These are phyloP conservation scores for Podaxis pistillaris DNA, from an alignment of 768 basidiomycete genomes.

Conservation along the genomic window DNA sequence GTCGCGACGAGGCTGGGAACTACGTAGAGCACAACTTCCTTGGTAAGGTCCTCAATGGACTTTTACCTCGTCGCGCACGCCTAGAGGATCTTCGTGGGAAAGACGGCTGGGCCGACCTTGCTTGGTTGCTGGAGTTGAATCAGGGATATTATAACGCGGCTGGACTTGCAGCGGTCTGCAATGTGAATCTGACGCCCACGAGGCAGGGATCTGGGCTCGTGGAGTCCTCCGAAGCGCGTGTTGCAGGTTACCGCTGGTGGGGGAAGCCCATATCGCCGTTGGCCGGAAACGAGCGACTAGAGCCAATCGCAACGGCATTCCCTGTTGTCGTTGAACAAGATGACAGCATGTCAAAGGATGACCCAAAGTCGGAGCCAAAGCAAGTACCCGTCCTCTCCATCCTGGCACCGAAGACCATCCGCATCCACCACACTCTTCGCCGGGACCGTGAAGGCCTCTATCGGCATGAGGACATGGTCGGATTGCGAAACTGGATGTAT, in stretches of 20 bases:
- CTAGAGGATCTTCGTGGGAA: neutral
- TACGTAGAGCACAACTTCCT: neutral
- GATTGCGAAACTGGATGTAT: neutral
- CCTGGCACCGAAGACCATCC: neutral
- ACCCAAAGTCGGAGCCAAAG: neutral
- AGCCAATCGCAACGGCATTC: neutral
- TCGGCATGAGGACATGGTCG: conserved; percentile 1
- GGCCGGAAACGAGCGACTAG: neutral
- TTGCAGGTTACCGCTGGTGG: neutral
- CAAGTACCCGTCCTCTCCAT: neutral
- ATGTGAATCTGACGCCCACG: neutral
- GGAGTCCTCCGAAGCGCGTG: neutral
- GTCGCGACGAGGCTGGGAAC: neutral
- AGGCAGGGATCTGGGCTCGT: no score
- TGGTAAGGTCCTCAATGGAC: neutral
- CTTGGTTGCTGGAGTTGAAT: conserved; percentile 1
- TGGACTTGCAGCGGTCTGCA: neutral
- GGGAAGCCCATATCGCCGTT: neutral
- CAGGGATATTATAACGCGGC: neutral
- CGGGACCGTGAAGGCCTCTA: neutral
- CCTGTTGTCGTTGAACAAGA: neutral
- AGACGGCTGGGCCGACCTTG: neutral
- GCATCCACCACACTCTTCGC: neutral
- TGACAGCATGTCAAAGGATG: neutral
- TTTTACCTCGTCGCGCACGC: neutral